Conservation (phyloP, 192 early-diverging fungal genomes). For the Backusella luteola region DNA sequence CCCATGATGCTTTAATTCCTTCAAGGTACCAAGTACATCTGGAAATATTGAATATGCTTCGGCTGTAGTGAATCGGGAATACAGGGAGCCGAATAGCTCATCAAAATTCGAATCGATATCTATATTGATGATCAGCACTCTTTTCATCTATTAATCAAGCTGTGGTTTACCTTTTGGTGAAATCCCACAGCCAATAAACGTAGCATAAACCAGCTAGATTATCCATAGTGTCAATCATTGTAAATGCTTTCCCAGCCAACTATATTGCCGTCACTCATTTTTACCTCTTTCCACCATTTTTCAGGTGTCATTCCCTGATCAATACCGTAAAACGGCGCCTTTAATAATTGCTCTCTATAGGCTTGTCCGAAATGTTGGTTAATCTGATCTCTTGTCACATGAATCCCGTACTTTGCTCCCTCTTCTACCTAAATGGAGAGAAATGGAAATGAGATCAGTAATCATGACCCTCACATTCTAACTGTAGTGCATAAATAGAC, state of each 20-base stretch:
- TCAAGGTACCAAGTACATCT: conserved; percentile 47
- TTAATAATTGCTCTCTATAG: conserved; percentile 35
- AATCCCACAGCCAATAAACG: conserved; percentile 44
- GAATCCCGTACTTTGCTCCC: conserved; percentile 42
- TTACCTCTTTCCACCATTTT: conserved; percentile 58
- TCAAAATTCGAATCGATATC: conserved; percentile 25
- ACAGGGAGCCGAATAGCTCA: conserved; percentile 35
- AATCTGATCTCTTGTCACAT: conserved; percentile 30
- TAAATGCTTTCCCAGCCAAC: background rate
- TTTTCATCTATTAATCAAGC: too few species aligned
- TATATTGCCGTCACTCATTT: background rate
- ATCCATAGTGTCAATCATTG: background rate
- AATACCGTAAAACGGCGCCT: conserved; percentile 54
- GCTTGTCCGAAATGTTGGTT: conserved; percentile 38
- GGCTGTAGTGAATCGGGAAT: conserved; percentile 44
- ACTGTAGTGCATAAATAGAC: background rate
- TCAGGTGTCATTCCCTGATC: conserved; percentile 38
- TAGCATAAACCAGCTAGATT: conserved; percentile 37
- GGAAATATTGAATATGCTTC: conserved; percentile 54
- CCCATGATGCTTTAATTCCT: conserved; percentile 41
- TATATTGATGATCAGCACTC: background rate
- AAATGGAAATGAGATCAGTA: too few species aligned
- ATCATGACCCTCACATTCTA: background rate
- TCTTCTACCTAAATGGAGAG: conserved; percentile 29
- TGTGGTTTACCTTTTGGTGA: conserved; percentile 16